Conservation (phyloP, 768 basidiomycete genomes). For the Mycena filopes region DNA sequence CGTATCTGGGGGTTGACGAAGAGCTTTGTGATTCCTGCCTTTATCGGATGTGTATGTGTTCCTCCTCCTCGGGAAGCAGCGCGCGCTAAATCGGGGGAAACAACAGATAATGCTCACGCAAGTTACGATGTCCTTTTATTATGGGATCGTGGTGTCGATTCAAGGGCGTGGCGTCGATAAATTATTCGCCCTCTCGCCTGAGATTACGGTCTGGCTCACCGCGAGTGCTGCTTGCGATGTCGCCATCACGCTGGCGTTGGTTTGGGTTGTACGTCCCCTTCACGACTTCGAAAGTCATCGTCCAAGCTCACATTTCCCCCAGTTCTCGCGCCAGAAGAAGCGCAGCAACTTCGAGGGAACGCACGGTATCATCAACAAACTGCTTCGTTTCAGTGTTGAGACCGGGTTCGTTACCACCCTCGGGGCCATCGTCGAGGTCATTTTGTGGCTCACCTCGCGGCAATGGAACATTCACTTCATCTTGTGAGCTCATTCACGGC, state of each 20-base stretch:
- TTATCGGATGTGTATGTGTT: too few relatives aligned
- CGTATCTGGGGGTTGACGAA: conserved; percentile 26
- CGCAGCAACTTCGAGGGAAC: conserved; percentile 1
- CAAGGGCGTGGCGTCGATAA: background rate
- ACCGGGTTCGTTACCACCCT: conserved; percentile 27
- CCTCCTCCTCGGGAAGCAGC: too few relatives aligned
- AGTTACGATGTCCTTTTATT: conserved; percentile 6
- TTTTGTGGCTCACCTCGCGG: conserved; percentile 23
- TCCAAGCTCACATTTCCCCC: background rate
- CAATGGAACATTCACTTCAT: conserved; percentile 34
- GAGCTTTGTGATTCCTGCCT: conserved; percentile 16
- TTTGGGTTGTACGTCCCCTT: conserved; percentile 3
- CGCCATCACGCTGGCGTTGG: conserved; percentile 41
- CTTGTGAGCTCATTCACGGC: conserved; percentile 14
- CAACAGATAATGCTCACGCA: conserved; percentile 14
- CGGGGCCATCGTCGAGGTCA: conserved; percentile 18
- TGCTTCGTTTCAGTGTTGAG: conserved; percentile 29
- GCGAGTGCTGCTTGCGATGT: conserved; percentile 15
- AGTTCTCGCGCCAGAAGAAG: conserved; percentile 29
- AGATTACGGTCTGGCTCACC: conserved; percentile 28
- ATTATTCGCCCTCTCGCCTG: conserved; percentile 3
- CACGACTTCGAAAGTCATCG: background rate
- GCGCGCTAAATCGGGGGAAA: too few relatives aligned
- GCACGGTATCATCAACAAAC: conserved; percentile 40
- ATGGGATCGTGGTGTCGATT: background rate